Evolutionary conservation across 306 rosid species (phyloP).

Genomic region (Quercus gilva): DNA sequence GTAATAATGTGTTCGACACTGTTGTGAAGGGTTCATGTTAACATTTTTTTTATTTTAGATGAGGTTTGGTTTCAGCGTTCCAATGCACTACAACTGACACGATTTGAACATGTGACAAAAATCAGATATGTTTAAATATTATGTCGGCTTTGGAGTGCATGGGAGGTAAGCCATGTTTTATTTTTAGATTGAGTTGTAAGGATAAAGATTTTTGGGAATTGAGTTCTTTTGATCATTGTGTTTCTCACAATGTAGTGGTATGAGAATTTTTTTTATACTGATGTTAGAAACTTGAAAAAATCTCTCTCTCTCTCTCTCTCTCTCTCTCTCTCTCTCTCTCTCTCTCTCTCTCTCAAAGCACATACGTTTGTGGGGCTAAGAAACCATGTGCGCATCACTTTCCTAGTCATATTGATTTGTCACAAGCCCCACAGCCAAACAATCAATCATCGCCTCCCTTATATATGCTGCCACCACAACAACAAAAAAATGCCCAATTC

Average conservation of each 20-base stretch:
- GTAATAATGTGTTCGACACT: too few relatives aligned
- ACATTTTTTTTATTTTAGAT: too few relatives aligned
- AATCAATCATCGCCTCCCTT: background rate
- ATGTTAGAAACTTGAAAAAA: background rate
- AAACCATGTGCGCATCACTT: slow-evolving; percentile 43
- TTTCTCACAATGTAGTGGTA: background rate
- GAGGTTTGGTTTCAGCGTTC: too few relatives aligned
- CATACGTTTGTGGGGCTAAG: slow-evolving; percentile 20
- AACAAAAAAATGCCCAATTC: background rate
- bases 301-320: background rate
- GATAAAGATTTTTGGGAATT: background rate
- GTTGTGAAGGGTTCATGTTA: too few relatives aligned
- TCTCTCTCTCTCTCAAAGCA: background rate
- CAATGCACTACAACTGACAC: too few relatives aligned
- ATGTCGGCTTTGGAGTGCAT: too few relatives aligned
- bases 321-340: background rate
- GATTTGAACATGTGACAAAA: too few relatives aligned
- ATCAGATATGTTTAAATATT: too few relatives aligned
- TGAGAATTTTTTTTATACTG: background rate
- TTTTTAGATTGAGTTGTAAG: too few relatives aligned
- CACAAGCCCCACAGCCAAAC: slow-evolving; percentile 22
- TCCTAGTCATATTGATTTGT: slow-evolving; percentile 24
- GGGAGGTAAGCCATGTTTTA: too few relatives aligned
- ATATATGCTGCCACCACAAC: slow-evolving; percentile 21
- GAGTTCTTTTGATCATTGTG: background rate